Percentiles rank a stretch among this genome's conserved stretches.
phyloP scores from a whole-genome alignment of 225 moss, liverwort and hornwort genomes.

The Pseudoscleropodium purum region DNA sequence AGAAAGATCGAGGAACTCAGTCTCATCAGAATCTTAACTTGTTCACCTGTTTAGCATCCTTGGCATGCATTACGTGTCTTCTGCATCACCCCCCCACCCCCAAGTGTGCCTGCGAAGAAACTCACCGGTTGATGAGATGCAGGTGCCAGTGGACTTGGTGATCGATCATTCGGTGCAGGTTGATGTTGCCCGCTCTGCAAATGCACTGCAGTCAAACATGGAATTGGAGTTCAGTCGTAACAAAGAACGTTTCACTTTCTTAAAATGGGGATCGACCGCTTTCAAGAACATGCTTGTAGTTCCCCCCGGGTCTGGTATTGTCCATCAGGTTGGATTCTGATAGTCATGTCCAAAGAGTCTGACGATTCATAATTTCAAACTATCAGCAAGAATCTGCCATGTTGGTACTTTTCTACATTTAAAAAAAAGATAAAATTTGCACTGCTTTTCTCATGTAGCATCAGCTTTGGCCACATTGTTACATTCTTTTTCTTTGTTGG shows the following conservation, averaged over 20 bases:
- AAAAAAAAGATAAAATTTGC: background rate
- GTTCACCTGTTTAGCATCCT: background rate
- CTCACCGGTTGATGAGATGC: background rate
- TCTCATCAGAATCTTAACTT: background rate
- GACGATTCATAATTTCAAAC: background rate
- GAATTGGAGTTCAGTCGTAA: slow-evolving; percentile 87
- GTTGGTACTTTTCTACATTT: background rate
- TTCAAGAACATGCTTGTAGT: slow-evolving; percentile 97
- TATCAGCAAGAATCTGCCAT: background rate
- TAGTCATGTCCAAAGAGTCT: background rate
- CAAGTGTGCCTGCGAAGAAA: background rate
- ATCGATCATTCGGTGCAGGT: slow-evolving; percentile 98
- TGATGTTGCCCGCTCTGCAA: slow-evolving; percentile 55
- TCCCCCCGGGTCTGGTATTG: slow-evolving; percentile 94
- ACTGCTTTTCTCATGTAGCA: background rate
- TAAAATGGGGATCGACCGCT: slow-evolving; percentile 90
- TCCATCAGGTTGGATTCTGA: slow-evolving; percentile 67
- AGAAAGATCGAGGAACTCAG: background rate
- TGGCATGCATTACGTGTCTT: background rate
- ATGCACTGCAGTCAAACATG: slow-evolving; percentile 77
- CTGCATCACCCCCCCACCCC: background rate
- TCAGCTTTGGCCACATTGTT: background rate
- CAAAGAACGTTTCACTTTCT: slow-evolving; percentile 87
- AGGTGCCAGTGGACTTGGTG: slow-evolving; percentile 96
- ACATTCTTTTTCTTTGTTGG: background rate